Evolutionary conservation across 108 stramenopile genomes (phyloP), one percentile per base, ranked within the genome.

Genomic region (Aurantiochytrium sp.): DNA sequence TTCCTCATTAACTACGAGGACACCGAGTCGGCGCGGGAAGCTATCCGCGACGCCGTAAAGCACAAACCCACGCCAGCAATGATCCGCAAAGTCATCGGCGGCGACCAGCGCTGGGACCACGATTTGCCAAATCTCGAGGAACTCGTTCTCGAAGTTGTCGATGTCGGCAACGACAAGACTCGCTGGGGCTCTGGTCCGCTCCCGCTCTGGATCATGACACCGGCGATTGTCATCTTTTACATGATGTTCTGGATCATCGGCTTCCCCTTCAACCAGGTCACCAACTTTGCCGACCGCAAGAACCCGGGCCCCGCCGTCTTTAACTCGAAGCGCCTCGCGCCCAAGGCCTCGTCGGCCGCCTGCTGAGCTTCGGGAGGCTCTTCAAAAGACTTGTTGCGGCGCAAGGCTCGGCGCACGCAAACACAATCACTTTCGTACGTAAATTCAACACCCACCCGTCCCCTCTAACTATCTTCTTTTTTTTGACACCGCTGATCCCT

Each of bases 101-200:
- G 42, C 2, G 73, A 81, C 3, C 45, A 41, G 45, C 45, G 39
- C n/a, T 81, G 73, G 73, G 39, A 48, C 24, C n/a, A 24, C 24
- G 73, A 15, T 24, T 30, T 81, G n/a, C 73, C 45, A 24, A 81
- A 81, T 42, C 73, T 81, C 73, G 73, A 81, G 73, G 73, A 81
- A 12, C 42, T 48, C n/a, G 73, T 81, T 6, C 39, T 81, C 27
- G 45, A 81, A 27, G 24, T 81, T 6, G 73, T 24, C 6, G 73
- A 41, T 48, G 45, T 81, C 30, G 73, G 73, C 39, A 30, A 48
- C n/a, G 73, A 81, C 45, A 81, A 81, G 45, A 30, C 73, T 15
- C 39, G 45, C 39, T 81, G 73, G 73, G 73, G 73, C 10, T 48
- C 42, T 15, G 73, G 73, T 17, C 73, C 73, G 10, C 21, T 81